Evolutionary conservation across 768 basidiomycete genomes (phyloP), one percentile per base, ranked within the genome.

Genomic region (Leccinum pellstonianum): DNA sequence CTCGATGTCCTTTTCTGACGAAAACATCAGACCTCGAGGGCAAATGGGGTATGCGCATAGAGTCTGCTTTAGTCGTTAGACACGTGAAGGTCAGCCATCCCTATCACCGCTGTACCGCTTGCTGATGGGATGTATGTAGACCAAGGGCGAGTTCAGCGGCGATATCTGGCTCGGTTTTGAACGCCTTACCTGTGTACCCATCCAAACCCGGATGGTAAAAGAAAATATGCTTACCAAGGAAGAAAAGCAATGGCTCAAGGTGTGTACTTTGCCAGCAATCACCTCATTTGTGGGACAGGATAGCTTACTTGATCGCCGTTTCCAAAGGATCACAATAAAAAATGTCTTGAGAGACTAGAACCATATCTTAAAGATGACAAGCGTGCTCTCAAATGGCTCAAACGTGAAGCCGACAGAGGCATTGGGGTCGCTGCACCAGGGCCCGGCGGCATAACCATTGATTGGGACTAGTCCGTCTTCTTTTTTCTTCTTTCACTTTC

Each of bases 161-260:
- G 80, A 86, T 66, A 77, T 83, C 25, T 98, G 93, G 93, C 82
- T 93, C 37, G 90, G 88, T 8, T 98, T 96, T 72, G 92, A 95
- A 73, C 87, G 95, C 4, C 78, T 98, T 65, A 96, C 95, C 3
- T 88, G 91, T 76, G 95, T 98, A 10, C 96, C 96, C 4, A 97
- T 98, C 67, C 90, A 95, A 74, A 90, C 91, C 2, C 81, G 84
- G 65, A 90, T 98, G 86, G 87, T 98, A 54, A 90, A 93, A 69
- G 89, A 86, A 51, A 79, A 72, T 54, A 86, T 97, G 83, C 82
- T 98, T 57, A 86, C 88, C 17, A 91, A 88, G 70, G 88, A 90
- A 61, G 94, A 98, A 77, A 88, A 84, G 62, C 76, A 82, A 56
- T 98, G 96, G 96, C 68, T 98, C 52, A 90, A 88, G 79, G 86